A percentile compares a stretch with the other conserved stretches of the same genome.
Evolutionary conservation across 1,139 yeast species (phyloP).

Genomic region (Pichiaceae sp.): DNA sequence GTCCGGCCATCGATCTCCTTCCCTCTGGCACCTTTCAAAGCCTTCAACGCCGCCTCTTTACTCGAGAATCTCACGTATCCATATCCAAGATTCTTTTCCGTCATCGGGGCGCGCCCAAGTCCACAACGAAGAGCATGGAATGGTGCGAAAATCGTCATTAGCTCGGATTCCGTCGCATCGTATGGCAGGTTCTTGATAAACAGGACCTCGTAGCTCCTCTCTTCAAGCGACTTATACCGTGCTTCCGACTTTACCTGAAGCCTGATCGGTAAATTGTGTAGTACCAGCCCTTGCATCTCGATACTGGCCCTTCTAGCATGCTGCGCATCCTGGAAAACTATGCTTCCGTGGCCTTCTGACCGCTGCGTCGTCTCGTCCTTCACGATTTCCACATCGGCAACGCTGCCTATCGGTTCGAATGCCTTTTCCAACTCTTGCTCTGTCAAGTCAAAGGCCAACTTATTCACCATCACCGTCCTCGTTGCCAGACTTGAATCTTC

Average conservation of each 20-base stretch:
- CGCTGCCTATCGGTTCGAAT: constrained; percentile 17
- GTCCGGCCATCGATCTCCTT: constrained; percentile 34
- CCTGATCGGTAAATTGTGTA: constrained; percentile 18
- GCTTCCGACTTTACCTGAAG: constrained; percentile 8
- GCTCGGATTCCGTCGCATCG: constrained; percentile 15
- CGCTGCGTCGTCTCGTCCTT: constrained; percentile 9
- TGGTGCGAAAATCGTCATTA: constrained; percentile 17
- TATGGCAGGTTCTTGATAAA: constrained; percentile 19
- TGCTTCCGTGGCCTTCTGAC: constrained; percentile 17
- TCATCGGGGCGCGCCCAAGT: constrained; percentile 18
- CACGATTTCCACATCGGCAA: constrained; percentile 10
- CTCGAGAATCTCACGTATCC: constrained; percentile 45
- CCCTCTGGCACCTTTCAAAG: constrained; percentile 32
- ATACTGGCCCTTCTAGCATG: constrained; percentile 17
- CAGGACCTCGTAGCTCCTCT: constrained; percentile 14
- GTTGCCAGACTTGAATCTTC: background rate
- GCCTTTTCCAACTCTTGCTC: constrained; percentile 15
- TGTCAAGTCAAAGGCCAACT: constrained; percentile 15
- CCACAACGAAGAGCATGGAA: constrained; percentile 20
- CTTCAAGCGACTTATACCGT: constrained; percentile 4
- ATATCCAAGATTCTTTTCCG: constrained; percentile 32
- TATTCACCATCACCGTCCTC: constrained; percentile 10
- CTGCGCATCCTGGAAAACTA: constrained; percentile 13
- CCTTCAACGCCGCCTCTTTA: constrained; percentile 37
- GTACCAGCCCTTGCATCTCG: constrained; percentile 23